Evolutionary conservation across 2,329 filamentous ascomycete genomes (phyloP).

Genomic region (Penicillium sp.): DNA sequence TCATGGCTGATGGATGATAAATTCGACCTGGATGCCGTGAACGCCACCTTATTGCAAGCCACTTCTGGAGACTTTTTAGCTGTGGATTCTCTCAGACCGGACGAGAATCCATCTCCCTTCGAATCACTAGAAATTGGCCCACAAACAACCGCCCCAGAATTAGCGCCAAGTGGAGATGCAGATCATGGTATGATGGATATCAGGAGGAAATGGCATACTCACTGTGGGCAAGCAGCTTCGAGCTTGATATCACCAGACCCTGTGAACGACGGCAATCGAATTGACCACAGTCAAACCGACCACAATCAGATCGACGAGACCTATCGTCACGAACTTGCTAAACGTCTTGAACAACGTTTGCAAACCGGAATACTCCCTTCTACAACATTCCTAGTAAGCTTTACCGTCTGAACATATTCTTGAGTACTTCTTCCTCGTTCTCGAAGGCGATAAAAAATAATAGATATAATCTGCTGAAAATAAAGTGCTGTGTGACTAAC

Average conservation of each 20-base stretch:
- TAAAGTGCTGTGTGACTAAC: too few species aligned
- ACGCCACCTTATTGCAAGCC: not conserved
- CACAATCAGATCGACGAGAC: not conserved
- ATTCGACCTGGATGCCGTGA: not conserved
- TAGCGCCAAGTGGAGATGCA: not conserved
- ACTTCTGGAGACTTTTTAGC: not conserved
- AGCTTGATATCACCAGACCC: not conserved
- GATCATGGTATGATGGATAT: not conserved
- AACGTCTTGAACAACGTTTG: not conserved
- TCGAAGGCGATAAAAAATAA: too few species aligned
- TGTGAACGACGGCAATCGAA: not conserved
- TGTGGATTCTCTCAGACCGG: not conserved
- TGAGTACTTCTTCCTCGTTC: too few species aligned
- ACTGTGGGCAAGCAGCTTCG: not conserved
- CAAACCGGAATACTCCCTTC: not conserved
- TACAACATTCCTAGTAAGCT: not conserved
- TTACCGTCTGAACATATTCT: too few species aligned
- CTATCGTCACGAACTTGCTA: not conserved
- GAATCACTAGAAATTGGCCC: not conserved
- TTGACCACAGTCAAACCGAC: not conserved
- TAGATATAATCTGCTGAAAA: too few species aligned
- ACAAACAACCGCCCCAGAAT: not conserved
- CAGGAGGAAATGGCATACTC: not conserved
- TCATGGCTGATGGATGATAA: not conserved
- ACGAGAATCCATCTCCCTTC: not conserved